These are phyloP conservation scores for Herpotrichia juniperi DNA, from an alignment of 2,329 filamentous ascomycete genomes.

Conservation along the genomic window DNA sequence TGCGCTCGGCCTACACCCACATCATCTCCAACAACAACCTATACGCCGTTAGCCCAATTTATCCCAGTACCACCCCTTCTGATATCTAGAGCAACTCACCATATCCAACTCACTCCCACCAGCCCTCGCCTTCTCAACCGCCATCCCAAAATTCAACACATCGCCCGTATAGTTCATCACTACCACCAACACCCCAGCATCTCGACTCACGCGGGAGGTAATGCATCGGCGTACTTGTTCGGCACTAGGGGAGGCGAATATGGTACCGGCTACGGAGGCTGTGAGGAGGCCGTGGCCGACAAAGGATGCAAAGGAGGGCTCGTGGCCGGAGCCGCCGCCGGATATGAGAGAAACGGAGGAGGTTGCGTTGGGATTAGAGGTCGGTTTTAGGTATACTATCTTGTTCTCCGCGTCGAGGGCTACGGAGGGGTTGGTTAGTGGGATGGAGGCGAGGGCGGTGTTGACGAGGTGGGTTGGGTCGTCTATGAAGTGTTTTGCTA, in stretches of 20 bases:
- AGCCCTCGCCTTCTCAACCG: conserved; percentile 87
- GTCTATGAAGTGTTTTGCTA: conserved; percentile 84
- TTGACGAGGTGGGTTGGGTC: conserved; percentile 80
- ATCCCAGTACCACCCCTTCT: no score
- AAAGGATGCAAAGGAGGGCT: conserved; percentile 85
- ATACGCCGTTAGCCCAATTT: no score
- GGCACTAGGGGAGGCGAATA: conserved; percentile 81
- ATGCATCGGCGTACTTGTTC: conserved; percentile 83
- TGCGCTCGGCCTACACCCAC: conserved; percentile 82
- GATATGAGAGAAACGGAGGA: conserved; percentile 69
- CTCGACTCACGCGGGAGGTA: conserved; percentile 71
- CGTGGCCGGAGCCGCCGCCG: conserved; percentile 88
- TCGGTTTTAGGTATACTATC: conserved; percentile 54
- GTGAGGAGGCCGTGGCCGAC: conserved; percentile 82
- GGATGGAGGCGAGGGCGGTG: conserved; percentile 76
- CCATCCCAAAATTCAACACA: conserved; percentile 90
- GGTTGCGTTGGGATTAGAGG: conserved; percentile 59
- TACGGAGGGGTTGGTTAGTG: conserved; percentile 82
- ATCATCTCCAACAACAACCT: conserved; percentile 88
- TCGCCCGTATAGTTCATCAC: conserved; percentile 90
- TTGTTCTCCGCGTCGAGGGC: conserved; percentile 81
- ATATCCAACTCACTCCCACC: conserved; percentile 80
- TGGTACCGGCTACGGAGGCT: conserved; percentile 83
- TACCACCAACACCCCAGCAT: conserved; percentile 81
- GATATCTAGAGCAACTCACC: no score